These are phyloP conservation scores for Persicaria maculosa DNA, from an alignment of 148 eudicot species.

Conservation along the genomic window DNA sequence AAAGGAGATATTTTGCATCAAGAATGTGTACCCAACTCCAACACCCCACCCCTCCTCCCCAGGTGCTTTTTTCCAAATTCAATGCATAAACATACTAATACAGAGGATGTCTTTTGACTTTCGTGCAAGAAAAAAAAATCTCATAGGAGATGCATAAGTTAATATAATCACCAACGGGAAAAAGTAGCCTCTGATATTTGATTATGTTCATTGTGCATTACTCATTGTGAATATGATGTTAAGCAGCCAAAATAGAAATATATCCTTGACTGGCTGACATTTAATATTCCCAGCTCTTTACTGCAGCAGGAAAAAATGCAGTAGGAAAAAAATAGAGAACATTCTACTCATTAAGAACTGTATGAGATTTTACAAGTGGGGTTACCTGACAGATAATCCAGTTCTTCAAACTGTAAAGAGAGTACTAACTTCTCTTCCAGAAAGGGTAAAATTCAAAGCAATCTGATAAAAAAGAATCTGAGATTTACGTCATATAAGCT, in stretches of 20 bases:
- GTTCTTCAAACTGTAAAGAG: not conserved
- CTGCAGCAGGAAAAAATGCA: no score
- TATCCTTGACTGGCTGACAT: not conserved
- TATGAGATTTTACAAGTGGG: conserved; percentile 4
- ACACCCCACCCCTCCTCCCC: not conserved
- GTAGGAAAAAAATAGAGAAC: no score
- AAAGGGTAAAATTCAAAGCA: not conserved
- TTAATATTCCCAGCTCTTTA: not conserved
- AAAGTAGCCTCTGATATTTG: not conserved
- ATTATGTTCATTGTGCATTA: not conserved
- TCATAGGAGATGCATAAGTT: no score
- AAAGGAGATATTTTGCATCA: not conserved
- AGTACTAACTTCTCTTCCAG: not conserved
- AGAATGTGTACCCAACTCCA: not conserved
- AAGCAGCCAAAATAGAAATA: not conserved
- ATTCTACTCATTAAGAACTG: not conserved
- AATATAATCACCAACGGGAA: not conserved
- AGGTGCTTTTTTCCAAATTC: not conserved
- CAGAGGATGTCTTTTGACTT: no score
- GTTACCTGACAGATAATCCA: not conserved
- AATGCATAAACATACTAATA: not conserved
- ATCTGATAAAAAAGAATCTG: not conserved
- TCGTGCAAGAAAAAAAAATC: no score
- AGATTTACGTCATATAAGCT: not conserved
- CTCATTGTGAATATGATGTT: not conserved